Conservation (phyloP, 176 grass and related monocot genomes). For the Zizania latifolia region DNA sequence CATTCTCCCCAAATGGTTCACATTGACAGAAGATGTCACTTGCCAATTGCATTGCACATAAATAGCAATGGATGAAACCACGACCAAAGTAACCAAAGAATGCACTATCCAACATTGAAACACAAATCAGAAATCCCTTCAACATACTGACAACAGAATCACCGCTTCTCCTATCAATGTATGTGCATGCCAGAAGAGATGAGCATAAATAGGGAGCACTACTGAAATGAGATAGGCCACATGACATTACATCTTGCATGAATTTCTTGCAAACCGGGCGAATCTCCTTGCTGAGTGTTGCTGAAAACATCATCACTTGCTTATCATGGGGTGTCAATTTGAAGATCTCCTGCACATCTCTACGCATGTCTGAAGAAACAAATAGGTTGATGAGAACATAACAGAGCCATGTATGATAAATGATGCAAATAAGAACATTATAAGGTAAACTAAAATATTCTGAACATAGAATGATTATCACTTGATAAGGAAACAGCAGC, state of each 20-base stretch:
- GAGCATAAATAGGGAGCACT: constrained; percentile 11
- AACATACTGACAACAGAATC: constrained; percentile 9
- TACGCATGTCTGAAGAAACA: constrained; percentile 66
- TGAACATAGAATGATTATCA: background rate
- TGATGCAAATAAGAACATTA: background rate
- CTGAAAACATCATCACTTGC: no score
- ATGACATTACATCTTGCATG: constrained; percentile 85
- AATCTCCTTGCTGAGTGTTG: no score
- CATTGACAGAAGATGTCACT: constrained; percentile 4
- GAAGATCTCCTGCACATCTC: constrained; percentile 88
- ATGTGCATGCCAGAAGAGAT: background rate
- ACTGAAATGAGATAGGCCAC: constrained; percentile 38
- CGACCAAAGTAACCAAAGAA: constrained; percentile 6
- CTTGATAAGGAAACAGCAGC: background rate
- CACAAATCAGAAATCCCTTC: constrained; percentile 7
- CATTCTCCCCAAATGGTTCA: constrained; percentile 1
- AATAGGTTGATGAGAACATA: background rate
- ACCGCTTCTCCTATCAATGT: constrained; percentile 2
- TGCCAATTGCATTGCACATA: background rate
- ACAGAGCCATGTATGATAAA: background rate
- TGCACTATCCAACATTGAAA: background rate
- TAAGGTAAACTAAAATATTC: background rate
- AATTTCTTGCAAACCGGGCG: no score
- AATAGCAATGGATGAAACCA: constrained; percentile 3
- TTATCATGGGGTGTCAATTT: no score